Evolutionary conservation across 1,284 basidiomycete species (phyloP).

Genomic region (Ceratobasidium papillatum): DNA sequence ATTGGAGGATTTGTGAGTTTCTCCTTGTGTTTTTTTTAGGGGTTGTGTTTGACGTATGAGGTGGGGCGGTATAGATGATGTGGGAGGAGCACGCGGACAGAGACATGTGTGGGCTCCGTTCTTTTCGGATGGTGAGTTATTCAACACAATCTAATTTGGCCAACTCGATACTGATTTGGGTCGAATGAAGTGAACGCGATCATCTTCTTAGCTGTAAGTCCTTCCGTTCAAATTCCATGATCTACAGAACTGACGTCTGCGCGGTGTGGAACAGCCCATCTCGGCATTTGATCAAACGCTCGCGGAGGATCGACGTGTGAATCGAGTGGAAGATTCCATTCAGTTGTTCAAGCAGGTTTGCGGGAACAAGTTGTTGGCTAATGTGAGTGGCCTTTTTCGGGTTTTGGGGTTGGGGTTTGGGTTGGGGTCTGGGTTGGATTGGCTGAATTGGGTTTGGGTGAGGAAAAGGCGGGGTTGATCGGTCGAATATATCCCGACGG

Average conservation of each 20-base stretch:
- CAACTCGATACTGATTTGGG: neutral
- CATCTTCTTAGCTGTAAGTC: constrained; percentile 43
- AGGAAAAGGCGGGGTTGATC: no score
- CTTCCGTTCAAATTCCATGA: neutral
- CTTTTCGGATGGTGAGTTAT: constrained; percentile 42
- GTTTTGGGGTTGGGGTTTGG: neutral
- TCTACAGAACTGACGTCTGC: neutral
- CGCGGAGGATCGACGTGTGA: constrained; percentile 42
- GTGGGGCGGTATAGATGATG: constrained; percentile 35
- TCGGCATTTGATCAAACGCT: constrained; percentile 44
- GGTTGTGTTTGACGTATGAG: no score
- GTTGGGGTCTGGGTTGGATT: neutral
- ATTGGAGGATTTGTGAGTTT: constrained; percentile 42
- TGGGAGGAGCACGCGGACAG: constrained; percentile 44
- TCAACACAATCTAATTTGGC: neutral
- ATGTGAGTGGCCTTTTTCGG: constrained; percentile 30
- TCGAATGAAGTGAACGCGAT: constrained; percentile 36
- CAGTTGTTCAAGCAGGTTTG: constrained; percentile 73
- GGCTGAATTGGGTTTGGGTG: neutral
- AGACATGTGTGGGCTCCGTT: constrained; percentile 44
- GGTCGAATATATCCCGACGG: no score
- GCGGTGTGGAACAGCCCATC: constrained; percentile 12
- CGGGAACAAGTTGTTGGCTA: constrained; percentile 61
- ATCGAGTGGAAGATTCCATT: constrained; percentile 79
- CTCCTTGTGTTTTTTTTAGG: no score